Percentiles rank a stretch among this genome's conserved stretches.
These are phyloP conservation scores for Pseudopyrenochaeta lycopersici DNA, from an alignment of 2,329 filamentous ascomycete genomes.

Conservation along the genomic window DNA sequence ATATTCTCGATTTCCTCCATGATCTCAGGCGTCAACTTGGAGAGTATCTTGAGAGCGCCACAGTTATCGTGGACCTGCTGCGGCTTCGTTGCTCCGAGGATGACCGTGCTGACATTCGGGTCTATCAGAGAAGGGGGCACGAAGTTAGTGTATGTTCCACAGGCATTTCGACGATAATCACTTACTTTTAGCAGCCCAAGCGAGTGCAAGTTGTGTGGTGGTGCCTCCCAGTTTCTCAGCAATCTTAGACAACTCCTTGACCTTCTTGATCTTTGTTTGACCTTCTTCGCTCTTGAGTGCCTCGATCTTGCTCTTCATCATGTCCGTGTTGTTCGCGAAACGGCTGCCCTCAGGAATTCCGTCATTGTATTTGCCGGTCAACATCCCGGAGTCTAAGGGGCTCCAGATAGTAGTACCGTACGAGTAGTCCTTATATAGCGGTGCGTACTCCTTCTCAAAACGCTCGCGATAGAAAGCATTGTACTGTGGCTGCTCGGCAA, in stretches of 20 bases:
- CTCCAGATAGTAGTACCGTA: slow-evolving; percentile 66
- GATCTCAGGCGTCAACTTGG: slow-evolving; percentile 50
- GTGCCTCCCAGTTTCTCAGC: slow-evolving; percentile 60
- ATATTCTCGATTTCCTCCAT: slow-evolving; percentile 52
- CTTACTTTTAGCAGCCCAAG: slow-evolving; percentile 62
- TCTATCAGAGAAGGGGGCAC: slow-evolving; percentile 49
- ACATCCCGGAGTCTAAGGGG: slow-evolving; percentile 64
- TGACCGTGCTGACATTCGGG: slow-evolving; percentile 65
- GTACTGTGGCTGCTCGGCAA: slow-evolving; percentile 66
- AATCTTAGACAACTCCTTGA: slow-evolving; percentile 62
- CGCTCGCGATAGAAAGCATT: slow-evolving; percentile 69
- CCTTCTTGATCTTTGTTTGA: slow-evolving; percentile 65
- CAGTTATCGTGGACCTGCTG: slow-evolving; percentile 61
- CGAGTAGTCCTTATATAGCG: slow-evolving; percentile 64
- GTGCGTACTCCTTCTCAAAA: slow-evolving; percentile 69
- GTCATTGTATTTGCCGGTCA: slow-evolving; percentile 72
- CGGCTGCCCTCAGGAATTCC: slow-evolving; percentile 69
- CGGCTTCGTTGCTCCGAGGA: slow-evolving; percentile 62
- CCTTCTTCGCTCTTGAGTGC: slow-evolving; percentile 60
- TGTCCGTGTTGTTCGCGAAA: slow-evolving; percentile 66
- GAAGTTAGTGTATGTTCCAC: not conserved
- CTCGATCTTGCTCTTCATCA: slow-evolving; percentile 66
- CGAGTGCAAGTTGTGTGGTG: slow-evolving; percentile 63
- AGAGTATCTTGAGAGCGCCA: slow-evolving; percentile 55
- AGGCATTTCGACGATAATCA: not conserved